Conservation (phyloP, 805 yeast genomes). For the Cyberlindnera nakhonratchasimensis region DNA sequence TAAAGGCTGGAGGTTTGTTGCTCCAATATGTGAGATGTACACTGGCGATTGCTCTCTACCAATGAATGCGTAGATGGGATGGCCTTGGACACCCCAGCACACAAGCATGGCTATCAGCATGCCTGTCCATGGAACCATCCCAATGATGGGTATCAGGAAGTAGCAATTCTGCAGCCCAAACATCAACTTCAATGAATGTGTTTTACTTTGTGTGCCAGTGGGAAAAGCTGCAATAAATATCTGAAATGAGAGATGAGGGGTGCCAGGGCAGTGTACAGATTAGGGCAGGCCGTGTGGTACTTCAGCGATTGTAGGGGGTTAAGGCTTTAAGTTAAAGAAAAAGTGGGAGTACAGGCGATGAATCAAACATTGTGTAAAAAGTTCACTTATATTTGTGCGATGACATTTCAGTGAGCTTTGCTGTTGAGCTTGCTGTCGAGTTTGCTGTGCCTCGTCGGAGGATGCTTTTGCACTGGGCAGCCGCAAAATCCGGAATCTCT, state of each 20-base stretch:
- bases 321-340: background rate
- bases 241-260: no score
- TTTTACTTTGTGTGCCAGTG: background rate
- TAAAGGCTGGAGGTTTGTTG: slow-evolving; percentile 79
- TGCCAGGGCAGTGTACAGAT: no score
- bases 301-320: background rate
- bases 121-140: slow-evolving; percentile 80
- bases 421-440: background rate
- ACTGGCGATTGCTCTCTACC: slow-evolving; percentile 46
- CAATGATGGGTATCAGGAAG: slow-evolving; percentile 59
- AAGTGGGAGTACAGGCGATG: no score
- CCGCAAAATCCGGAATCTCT: background rate
- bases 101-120: slow-evolving; percentile 78
- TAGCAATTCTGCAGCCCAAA: slow-evolving; percentile 37
- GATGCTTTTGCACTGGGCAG: background rate
- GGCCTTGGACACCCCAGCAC: slow-evolving; percentile 80
- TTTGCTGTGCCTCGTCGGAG: slow-evolving; percentile 5
- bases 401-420: no score
- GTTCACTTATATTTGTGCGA: no score
- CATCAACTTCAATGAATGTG: slow-evolving; percentile 1
- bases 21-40: slow-evolving; percentile 84
- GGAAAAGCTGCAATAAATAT: no score
- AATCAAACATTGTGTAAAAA: no score
- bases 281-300: no score
- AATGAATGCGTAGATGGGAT: slow-evolving; percentile 63